These are phyloP conservation scores for Starmerella kuoi DNA, from an alignment of 805 yeast species.

Conservation along the genomic window DNA sequence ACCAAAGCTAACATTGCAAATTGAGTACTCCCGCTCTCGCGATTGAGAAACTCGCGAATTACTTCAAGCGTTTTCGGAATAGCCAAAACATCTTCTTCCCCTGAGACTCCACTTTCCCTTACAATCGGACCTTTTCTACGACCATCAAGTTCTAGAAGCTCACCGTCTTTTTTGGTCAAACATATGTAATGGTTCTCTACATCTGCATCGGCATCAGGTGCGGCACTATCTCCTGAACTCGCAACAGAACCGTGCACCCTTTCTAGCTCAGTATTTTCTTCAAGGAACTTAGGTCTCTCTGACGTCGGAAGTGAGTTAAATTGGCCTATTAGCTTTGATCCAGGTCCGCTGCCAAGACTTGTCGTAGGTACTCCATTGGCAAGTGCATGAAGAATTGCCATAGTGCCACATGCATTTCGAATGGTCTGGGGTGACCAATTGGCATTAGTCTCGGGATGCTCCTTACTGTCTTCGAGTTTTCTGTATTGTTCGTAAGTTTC, in stretches of 20 bases:
- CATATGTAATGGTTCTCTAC: conserved; percentile 68
- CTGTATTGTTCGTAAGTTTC: conserved; percentile 44
- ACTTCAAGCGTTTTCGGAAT: conserved; percentile 37
- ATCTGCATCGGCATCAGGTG: conserved; percentile 34
- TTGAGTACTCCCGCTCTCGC: conserved; percentile 30
- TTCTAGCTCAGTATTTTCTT: conserved; percentile 33
- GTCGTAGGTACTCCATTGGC: conserved; percentile 29
- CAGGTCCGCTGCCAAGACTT: conserved; percentile 23
- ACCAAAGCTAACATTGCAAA: conserved; percentile 61
- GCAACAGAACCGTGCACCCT: conserved; percentile 32
- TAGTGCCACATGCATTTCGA: conserved; percentile 84
- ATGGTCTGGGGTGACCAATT: conserved; percentile 81
- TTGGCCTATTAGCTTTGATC: conserved; percentile 24
- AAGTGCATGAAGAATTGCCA: conserved; percentile 64
- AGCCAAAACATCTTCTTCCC: conserved; percentile 31
- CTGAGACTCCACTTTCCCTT: conserved; percentile 25
- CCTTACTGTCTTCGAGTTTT: conserved; percentile 30
- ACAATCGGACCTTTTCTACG: conserved; percentile 65
- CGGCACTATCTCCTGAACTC: conserved; percentile 29
- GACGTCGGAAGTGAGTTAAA: conserved; percentile 23
- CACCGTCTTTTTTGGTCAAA: conserved; percentile 41
- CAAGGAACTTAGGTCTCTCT: conserved; percentile 36
- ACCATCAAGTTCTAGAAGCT: conserved; percentile 79
- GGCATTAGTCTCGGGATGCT: conserved; percentile 27
- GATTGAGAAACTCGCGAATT: conserved; percentile 53